A percentile compares a stretch with the other conserved stretches of the same genome.
These are phyloP conservation scores for Arthroderma uncinatum DNA, from an alignment of 2,329 filamentous ascomycete genomes.

Conservation along the genomic window DNA sequence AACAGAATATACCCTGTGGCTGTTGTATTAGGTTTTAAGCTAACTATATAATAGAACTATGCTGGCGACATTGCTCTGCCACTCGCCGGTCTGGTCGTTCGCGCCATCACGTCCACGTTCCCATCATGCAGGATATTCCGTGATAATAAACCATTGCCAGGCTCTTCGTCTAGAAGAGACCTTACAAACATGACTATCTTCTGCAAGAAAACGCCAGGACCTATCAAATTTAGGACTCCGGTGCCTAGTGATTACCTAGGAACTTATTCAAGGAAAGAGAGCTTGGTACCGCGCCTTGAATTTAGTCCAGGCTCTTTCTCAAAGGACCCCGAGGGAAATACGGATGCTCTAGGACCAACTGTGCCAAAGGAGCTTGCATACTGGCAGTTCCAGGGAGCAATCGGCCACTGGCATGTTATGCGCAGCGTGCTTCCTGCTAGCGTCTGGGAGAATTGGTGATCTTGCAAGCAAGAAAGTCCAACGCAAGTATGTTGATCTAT, in stretches of 20 bases:
- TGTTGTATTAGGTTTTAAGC: background rate
- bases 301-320: slow-evolving; percentile 39
- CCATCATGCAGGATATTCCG: slow-evolving; percentile 86
- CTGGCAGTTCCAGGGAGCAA: slow-evolving; percentile 64
- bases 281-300: slow-evolving; percentile 70
- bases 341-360: background rate
- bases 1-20: background rate
- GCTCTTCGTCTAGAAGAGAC: slow-evolving; percentile 44
- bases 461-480: no score
- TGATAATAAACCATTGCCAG: slow-evolving; percentile 51
- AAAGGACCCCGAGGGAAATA: slow-evolving; percentile 11
- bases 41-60: slow-evolving; percentile 58
- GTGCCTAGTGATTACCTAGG: slow-evolving; percentile 55
- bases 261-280: slow-evolving; percentile 58
- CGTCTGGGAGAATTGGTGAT: slow-evolving; percentile 82
- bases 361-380: slow-evolving; percentile 46
- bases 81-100: slow-evolving; percentile 64
- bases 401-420: slow-evolving; percentile 90
- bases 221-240: slow-evolving; percentile 57
- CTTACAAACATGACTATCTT: slow-evolving; percentile 97
- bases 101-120: slow-evolving; percentile 73
- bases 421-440: slow-evolving; percentile 62
- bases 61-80: slow-evolving; percentile 75
- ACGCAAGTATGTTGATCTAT: background rate
- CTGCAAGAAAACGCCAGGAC: slow-evolving; percentile 56